These are phyloP conservation scores for Exophiala oligosperma DNA, from an alignment of 2,329 filamentous ascomycete species.

Conservation along the genomic window DNA sequence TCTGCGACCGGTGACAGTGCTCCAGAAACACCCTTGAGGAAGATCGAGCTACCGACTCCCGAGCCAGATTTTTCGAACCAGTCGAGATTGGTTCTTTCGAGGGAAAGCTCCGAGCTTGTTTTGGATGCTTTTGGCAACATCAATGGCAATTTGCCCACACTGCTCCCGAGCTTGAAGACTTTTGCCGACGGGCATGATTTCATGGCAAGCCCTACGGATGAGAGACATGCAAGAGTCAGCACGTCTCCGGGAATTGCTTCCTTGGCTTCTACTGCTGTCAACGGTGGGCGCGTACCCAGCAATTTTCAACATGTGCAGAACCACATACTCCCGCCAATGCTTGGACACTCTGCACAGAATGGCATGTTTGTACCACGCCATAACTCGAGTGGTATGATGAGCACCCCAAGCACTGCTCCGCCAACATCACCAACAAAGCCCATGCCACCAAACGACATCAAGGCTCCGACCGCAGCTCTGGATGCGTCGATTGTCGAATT, in stretches of 20 bases:
- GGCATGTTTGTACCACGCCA: constrained; percentile 17
- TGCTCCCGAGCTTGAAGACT: constrained; percentile 26
- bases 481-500: constrained; percentile 26
- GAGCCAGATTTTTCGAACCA: constrained; percentile 26
- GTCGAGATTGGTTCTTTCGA: constrained; percentile 14
- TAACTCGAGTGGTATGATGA: constrained; percentile 9
- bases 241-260: constrained; percentile 19
- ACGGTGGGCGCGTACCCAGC: constrained; percentile 7
- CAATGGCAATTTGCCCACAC: constrained; percentile 15
- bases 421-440: constrained; percentile 13
- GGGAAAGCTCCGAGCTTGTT: constrained; percentile 25
- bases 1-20: constrained; percentile 22
- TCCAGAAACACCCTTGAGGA: constrained; percentile 24
- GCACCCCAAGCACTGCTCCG: constrained; percentile 6
- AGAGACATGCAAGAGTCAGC: constrained; percentile 20
- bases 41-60: constrained; percentile 28
- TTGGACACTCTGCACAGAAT: constrained; percentile 16
- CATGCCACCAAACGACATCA: not conserved
- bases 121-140: constrained; percentile 16
- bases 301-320: constrained; percentile 10
- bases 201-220: constrained; percentile 18
- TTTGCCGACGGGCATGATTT: constrained; percentile 23
- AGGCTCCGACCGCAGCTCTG: constrained; percentile 18
- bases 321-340: constrained; percentile 27
- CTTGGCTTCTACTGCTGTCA: constrained; percentile 16